Base-by-base conservation (phyloP, 2,329 filamentous ascomycete species). In the Exserohilum turcica region DNA sequence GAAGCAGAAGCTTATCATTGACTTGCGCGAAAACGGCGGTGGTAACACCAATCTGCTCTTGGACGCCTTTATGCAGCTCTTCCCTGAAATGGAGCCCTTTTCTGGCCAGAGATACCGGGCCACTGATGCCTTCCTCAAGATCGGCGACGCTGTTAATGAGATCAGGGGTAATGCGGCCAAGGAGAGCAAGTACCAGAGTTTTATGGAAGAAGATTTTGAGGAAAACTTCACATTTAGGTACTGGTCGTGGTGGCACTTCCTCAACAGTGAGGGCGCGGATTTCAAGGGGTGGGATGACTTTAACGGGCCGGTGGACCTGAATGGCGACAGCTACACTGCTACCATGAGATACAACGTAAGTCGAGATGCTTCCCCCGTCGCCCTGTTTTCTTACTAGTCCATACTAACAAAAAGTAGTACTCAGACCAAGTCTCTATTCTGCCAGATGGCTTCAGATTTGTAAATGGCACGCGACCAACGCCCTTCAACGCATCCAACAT, bases 1-100 rank as follows among this genome's bases (percentile, higher is more conserved):
- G 2, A 85, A 84, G 65, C 79, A 75, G 33, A 85, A 82, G 63
- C 74, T 89, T 2, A 76, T 89, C 32, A 81, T 89, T 52, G 86
- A 89, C 59, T 60, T 89, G 7, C 79, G 81, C 6, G 77, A 76
- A 3, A 89, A 89, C 56, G 75, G 74, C 0, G 86, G 86, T 13
- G 86, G 86, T 9, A 57, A 58, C 9, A 66, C 68, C 1, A 56
- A 67, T 36, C 57, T 74, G 5, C 64, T 70, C 8, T 64, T 74
- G 16, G 74, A 77, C 32, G 39, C 64, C 0, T 85, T 85, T 60
- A 75, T 75, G 40, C 78, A 82, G 57, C 73, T 84, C 33, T 83
- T 83, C 66, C 82, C 82, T 3, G 47, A 63, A 0, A 52, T 69
- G n/a, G 61, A 67, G 6, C 74, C 77, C 7, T 80, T 77, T 60